These are phyloP conservation scores for Chrysoporthe deuterocubensis DNA, from an alignment of 2,329 filamentous ascomycete genomes.

Conservation along the genomic window DNA sequence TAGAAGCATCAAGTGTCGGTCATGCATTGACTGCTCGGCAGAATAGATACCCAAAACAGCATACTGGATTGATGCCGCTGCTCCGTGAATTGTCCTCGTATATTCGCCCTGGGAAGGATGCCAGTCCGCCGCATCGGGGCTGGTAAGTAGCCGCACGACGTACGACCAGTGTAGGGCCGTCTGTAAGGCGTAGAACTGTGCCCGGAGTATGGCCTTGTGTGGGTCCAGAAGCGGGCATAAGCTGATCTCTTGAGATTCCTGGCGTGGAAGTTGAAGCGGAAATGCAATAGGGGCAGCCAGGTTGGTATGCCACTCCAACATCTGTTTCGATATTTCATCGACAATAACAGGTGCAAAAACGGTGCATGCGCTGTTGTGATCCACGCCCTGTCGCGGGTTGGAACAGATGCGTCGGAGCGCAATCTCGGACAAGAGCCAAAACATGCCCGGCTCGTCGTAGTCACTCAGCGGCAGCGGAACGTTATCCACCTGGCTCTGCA, in stretches of 20 bases:
- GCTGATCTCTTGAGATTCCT: background rate
- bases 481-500: constrained; percentile 17
- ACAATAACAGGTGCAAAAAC: constrained; percentile 31
- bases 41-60: background rate
- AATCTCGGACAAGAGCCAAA: constrained; percentile 33
- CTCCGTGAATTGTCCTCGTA: background rate
- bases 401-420: constrained; percentile 31
- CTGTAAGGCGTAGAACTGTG: background rate
- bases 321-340: constrained; percentile 29
- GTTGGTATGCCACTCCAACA: constrained; percentile 29
- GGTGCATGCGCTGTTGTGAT: constrained; percentile 22
- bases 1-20: background rate
- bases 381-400: constrained; percentile 29
- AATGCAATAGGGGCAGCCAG: constrained; percentile 28
- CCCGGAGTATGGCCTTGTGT: background rate
- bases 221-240: background rate
- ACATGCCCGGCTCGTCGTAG: constrained; percentile 32
- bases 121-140: background rate
- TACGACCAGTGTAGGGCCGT: background rate
- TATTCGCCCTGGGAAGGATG: background rate
- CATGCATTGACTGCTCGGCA: background rate
- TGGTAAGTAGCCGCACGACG: background rate
- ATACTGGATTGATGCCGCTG: background rate
- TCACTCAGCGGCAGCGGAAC: constrained; percentile 30
- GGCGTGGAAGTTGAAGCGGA: background rate